Percentiles rank a stretch among this genome's conserved stretches.
Evolutionary conservation across 805 yeast genomes (phyloP).

Genomic region (Groenewaldozyma salmanticensis): DNA sequence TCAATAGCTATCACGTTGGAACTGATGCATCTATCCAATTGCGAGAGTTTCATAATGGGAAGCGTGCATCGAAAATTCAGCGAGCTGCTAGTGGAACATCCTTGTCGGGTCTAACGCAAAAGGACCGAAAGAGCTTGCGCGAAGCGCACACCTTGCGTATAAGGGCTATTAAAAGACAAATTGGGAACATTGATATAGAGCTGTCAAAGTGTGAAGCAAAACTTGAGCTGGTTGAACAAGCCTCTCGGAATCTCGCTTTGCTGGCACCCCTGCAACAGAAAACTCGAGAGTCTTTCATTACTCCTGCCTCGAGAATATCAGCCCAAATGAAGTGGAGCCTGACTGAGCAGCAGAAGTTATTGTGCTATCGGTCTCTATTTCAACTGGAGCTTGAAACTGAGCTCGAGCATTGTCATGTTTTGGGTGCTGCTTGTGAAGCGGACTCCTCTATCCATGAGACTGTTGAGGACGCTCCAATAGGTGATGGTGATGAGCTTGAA

Average conservation of each 20-base stretch:
- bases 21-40: conserved; percentile 9
- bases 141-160: conserved; percentile 18
- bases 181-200: conserved; percentile 29
- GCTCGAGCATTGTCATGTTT: conserved; percentile 8
- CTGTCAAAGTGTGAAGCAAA: too few species aligned
- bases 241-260: conserved; percentile 32
- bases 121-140: neutral
- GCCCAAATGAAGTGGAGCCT: conserved; percentile 48
- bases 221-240: conserved; percentile 24
- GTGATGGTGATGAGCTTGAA: too few species aligned
- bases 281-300: conserved; percentile 40
- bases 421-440: too few species aligned
- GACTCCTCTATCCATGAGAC: too few species aligned
- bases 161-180: conserved; percentile 22
- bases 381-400: conserved; percentile 21
- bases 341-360: conserved; percentile 41
- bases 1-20: conserved; percentile 32
- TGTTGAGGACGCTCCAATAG: too few species aligned
- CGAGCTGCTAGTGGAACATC: too few species aligned
- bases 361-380: conserved; percentile 32
- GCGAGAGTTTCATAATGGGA: too few species aligned
- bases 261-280: conserved; percentile 47
- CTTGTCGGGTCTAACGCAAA: too few species aligned
- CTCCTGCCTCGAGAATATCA: conserved; percentile 38
- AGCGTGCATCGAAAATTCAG: too few species aligned